Conservation (phyloP, 75 land plant species). For the Isoetes taiwanensis region DNA sequence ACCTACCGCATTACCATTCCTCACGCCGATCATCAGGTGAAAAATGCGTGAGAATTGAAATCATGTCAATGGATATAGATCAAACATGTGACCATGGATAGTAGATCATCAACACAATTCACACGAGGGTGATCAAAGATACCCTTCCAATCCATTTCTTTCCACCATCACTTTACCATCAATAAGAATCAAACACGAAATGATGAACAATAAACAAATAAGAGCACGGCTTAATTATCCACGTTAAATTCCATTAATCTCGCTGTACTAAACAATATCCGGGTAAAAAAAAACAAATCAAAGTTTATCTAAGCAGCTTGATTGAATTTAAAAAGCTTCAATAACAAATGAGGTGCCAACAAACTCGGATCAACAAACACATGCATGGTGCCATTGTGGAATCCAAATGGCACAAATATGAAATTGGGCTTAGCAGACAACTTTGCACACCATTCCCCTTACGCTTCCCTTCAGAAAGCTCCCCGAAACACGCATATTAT, state of each 20-base stretch:
- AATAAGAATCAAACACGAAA: background rate
- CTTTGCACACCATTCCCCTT: conserved; percentile 32
- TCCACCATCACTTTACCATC: conserved; percentile 16
- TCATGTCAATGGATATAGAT: background rate
- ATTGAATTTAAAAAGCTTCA: background rate
- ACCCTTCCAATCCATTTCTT: conserved; percentile 2
- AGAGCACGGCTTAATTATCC: conserved; percentile 9
- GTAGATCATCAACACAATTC: conserved; percentile 1
- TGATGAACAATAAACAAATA: too few species aligned
- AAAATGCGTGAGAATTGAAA: background rate
- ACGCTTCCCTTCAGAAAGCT: conserved; percentile 28
- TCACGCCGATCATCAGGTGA: background rate
- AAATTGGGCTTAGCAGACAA: conserved; percentile 61
- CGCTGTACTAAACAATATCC: conserved; percentile 8
- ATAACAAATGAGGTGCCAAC: background rate
- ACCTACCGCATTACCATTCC: conserved; percentile 13
- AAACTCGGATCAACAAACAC: conserved; percentile 36
- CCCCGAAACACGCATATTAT: conserved; percentile 46
- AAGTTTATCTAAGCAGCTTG: background rate
- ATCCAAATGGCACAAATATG: conserved; percentile 35
- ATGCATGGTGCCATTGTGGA: conserved; percentile 40
- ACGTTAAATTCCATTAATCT: conserved; percentile 16
- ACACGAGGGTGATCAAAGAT: background rate
- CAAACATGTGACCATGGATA: conserved; percentile 12
- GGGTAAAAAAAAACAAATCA: background rate